phyloP scores from a whole-genome alignment of 495 filamentous ascomycete genomes.

The Xylaria nigripes region DNA sequence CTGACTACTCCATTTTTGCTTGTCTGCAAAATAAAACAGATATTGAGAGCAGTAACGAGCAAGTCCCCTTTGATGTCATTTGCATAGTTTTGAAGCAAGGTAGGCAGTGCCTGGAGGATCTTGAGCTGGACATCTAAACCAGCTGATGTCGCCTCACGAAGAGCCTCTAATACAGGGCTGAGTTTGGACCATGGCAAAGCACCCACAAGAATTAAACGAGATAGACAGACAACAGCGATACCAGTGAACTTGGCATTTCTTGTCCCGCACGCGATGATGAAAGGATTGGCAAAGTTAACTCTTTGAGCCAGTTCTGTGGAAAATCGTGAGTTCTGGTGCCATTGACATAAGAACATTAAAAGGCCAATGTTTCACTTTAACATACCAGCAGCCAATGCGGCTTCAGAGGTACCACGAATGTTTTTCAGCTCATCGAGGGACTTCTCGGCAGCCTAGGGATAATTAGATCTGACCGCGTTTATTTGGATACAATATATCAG shows the following conservation, averaged over 20 bases:
- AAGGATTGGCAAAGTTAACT: constrained; percentile 79
- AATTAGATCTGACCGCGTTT: background rate
- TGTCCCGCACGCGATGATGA: constrained; percentile 83
- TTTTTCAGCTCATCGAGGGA: constrained; percentile 83
- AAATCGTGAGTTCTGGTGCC: constrained; percentile 18
- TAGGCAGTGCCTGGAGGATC: constrained; percentile 88
- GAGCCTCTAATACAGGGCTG: constrained; percentile 74
- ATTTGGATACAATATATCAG: background rate
- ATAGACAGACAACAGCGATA: constrained; percentile 78
- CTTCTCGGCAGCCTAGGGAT: constrained; percentile 79
- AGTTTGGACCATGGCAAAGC: constrained; percentile 65
- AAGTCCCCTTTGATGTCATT: constrained; percentile 71
- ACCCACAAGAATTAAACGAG: constrained; percentile 73
- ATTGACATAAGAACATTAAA: background rate
- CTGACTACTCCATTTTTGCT: constrained; percentile 89
- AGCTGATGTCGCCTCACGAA: constrained; percentile 66
- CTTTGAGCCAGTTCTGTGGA: constrained; percentile 69
- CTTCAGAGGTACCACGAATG: constrained; percentile 66
- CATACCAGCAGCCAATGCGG: constrained; percentile 77
- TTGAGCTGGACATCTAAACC: constrained; percentile 92
- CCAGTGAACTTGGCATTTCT: constrained; percentile 82
- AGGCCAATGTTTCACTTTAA: background rate
- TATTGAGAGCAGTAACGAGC: constrained; percentile 70
- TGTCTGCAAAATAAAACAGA: constrained; percentile 82
- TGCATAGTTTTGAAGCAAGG: constrained; percentile 83